Evolutionary conservation across 495 filamentous ascomycete species (phyloP), one percentile per base, ranked within the genome.

Genomic region (Gamarada debralockiae): DNA sequence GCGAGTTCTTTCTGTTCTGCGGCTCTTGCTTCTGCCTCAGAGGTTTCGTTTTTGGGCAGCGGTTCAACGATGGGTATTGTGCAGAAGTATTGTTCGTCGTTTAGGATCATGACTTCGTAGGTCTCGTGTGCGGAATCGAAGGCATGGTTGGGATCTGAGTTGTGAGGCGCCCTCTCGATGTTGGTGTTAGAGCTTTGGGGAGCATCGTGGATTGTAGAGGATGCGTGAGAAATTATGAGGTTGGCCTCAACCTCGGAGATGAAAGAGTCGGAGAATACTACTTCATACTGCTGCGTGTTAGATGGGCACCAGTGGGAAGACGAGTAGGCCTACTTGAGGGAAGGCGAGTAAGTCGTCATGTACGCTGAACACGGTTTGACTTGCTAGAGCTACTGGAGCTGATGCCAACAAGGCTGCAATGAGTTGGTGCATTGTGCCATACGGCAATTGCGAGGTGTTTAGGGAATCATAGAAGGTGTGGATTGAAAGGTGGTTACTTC

Each of bases 331-430:
- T 70, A 95, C 90, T 74, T 97, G 93, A 22, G 93, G 93, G 73
- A 86, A 90, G 18, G 93, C 92, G 31, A 96, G 75, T 9, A 98
- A 66, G 67, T 98, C 93, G 64, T 97, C 92, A 61, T 95, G 82
- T 27, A 96, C 85, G 61, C 82, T 90, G 70, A 91, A 92, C 23
- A 79, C 70, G 61, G 74, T 74, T 53, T 77, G 80, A 52, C 67
- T 73, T 3, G 80, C 83, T 55, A 72, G 68, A 22, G 69, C 73
- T 46, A 73, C 9, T 33, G 58, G 49, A 39, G 64, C 66, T 4
- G 70, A 65, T 13, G 63, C 70, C 49, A 73, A 25, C 57, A 75
- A 54, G 53, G 73, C 63, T 45, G 75, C 55, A 40, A 73, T 53
- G 59, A 65, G 57, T 62, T 70, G 70, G 59, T 71, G 73, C 77